Evolutionary conservation across 768 basidiomycete species (phyloP).

Genomic region (Lactarius akahatsu): DNA sequence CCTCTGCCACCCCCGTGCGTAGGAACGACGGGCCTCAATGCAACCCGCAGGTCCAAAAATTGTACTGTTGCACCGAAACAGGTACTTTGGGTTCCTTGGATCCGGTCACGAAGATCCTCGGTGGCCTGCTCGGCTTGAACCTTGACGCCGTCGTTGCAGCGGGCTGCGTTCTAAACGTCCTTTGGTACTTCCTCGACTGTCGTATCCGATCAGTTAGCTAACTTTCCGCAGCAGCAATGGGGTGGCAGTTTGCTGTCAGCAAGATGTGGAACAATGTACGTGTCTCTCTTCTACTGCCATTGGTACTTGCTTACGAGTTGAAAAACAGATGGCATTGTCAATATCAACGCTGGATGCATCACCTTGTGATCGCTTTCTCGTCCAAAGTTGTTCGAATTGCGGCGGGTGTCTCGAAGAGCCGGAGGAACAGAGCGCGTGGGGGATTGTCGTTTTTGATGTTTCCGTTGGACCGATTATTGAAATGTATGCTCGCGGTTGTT

Average conservation of each 20-base stretch:
- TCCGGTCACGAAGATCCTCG: too few relatives aligned
- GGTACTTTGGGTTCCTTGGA: too few relatives aligned
- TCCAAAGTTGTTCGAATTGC: background rate
- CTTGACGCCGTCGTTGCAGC: background rate
- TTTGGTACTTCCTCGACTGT: background rate
- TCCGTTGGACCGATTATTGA: background rate
- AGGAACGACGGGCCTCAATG: background rate
- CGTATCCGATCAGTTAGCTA: background rate
- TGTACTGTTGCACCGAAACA: too few relatives aligned
- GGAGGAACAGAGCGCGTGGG: background rate
- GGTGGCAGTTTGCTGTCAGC: too few relatives aligned
- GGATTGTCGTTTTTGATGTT: background rate
- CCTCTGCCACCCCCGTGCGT: background rate
- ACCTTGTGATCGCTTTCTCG: background rate
- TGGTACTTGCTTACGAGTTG: background rate
- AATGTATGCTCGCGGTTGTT: too few relatives aligned
- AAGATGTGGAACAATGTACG: rapidly evolving
- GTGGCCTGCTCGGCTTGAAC: background rate
- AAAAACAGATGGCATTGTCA: background rate
- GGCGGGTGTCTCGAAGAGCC: background rate
- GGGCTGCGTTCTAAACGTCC: background rate
- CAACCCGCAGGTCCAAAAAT: too few relatives aligned
- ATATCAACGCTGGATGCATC: background rate
- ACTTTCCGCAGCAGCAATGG: rapidly evolving
- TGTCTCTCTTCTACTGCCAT: background rate